Conservation (phyloP, 306 rosid genomes). For the Cucurbita pepo region DNA sequence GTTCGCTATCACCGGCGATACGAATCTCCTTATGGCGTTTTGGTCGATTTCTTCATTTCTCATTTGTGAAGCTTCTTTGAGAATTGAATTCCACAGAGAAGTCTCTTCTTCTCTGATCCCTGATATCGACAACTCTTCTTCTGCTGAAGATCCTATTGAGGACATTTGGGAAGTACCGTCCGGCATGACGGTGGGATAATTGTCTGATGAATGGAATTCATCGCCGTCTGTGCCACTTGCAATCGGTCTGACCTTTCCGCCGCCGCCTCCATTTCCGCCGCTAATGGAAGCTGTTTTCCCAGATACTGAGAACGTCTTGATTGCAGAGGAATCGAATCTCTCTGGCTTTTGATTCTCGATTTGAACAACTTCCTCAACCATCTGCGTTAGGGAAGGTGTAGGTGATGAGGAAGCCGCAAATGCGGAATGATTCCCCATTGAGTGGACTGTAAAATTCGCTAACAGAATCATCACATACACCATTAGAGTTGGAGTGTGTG, state of each 20-base stretch:
- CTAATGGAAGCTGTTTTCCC: background rate
- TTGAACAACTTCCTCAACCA: background rate
- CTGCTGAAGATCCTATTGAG: background rate
- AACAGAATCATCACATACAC: conserved; percentile 46
- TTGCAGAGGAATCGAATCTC: conserved; percentile 1
- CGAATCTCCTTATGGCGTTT: conserved; percentile 14
- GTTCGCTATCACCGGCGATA: conserved; percentile 36
- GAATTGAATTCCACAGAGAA: conserved; percentile 32
- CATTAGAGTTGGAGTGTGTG: conserved; percentile 52
- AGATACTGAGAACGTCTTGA: background rate
- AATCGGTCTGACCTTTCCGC: conserved; percentile 4
- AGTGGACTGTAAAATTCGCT: conserved; percentile 43
- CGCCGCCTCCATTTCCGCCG: background rate
- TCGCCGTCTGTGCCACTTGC: conserved; percentile 10
- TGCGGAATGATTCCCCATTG: conserved; percentile 25
- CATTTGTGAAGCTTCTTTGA: conserved; percentile 37
- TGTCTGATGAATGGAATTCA: background rate
- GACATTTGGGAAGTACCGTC: conserved; percentile 4
- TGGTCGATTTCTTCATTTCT: conserved; percentile 26
- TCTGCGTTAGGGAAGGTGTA: background rate
- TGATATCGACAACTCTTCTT: background rate
- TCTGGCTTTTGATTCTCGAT: background rate
- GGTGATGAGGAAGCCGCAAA: conserved; percentile 14
- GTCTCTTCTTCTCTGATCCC: conserved; percentile 20
- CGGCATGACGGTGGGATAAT: conserved; percentile 5